Base-by-base conservation (phyloP, 768 basidiomycete genomes). In the Mycena indigotica region DNA sequence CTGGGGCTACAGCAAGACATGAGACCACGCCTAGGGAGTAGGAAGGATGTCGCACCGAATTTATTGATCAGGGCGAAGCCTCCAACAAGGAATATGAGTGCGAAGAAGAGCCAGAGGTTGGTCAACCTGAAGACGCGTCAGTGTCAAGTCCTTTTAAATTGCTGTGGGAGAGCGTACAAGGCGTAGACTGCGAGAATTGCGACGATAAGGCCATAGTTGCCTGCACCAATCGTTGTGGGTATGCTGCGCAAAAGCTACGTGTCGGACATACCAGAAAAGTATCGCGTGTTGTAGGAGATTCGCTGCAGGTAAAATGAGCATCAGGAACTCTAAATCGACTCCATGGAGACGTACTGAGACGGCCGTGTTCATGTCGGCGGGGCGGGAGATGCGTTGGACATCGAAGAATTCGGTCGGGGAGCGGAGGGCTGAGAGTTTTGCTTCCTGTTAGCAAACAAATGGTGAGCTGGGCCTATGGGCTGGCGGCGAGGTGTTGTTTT, bases 261-360 rank as follows among this genome's bases (percentile, higher is more conserved):
- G 29, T 52, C 30, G 2, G n/a, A 58, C 69, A 54, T 59, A 87
- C 87, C 88, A 56, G 90, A 92, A 74, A 91, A 92, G 70, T 91
- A 92, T 49, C 90, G 87, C 38, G 93, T 94, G 77, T 96, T 96
- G 78, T 96, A 94, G 23, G 92, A 91, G 82, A 95, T 91, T 57
- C 93, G 86, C 93, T 94, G 67, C 52, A 23, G 51, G 50, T 50
- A 53, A 26, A 59, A 24, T 48, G 28, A 21, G n/a, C 38, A 53
- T 54, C 6, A 21, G 6, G n/a, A 15, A 2, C 38, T 5, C 15
- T 1, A 2, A 23, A 50, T 39, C 21, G 45, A 3, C 17, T 35
- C 16, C 3, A 16, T n/a, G 29, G 30, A 40, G 26, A 75, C 86
- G 67, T 60, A 90, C 90, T 63, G 86, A 83, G 32, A 87, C 88